A percentile compares a stretch with the other conserved stretches of the same genome.
These are phyloP conservation scores for Picea glauca DNA, from an alignment of 75 land plant species.

Conservation along the genomic window DNA sequence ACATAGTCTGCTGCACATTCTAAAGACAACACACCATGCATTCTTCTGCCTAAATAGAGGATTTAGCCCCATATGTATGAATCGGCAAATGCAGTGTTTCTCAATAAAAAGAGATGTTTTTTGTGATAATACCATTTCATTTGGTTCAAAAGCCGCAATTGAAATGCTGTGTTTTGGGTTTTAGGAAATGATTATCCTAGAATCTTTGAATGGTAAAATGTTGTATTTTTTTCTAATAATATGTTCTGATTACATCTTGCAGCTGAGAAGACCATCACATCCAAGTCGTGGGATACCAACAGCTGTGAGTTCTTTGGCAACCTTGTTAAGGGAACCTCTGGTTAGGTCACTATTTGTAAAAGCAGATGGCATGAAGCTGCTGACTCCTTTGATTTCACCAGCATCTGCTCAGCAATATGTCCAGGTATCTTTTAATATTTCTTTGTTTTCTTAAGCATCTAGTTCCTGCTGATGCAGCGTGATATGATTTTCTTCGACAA, in stretches of 20 bases:
- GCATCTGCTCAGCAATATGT: slow-evolving; percentile 92
- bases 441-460: slow-evolving; percentile 25
- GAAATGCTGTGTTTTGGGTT: too few species aligned
- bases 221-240: background rate
- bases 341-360: slow-evolving; percentile 77
- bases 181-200: background rate
- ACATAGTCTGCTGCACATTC: too few species aligned
- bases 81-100: background rate
- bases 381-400: slow-evolving; percentile 82
- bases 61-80: too few species aligned
- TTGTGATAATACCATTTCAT: too few species aligned
- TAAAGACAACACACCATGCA: too few species aligned
- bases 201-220: background rate
- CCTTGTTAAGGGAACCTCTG: slow-evolving; percentile 59
- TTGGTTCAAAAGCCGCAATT: too few species aligned
- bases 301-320: slow-evolving; percentile 70
- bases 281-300: slow-evolving; percentile 70
- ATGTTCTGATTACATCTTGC: slow-evolving; percentile 18
- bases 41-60: too few species aligned
- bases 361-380: slow-evolving; percentile 80
- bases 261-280: slow-evolving; percentile 91
- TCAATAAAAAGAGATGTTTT: background rate
- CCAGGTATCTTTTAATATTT: slow-evolving; percentile 95
- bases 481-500: background rate
- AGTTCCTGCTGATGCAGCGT: background rate